Percentiles rank a stretch among this genome's conserved stretches.
These are phyloP conservation scores for Gastrodia elata DNA, from an alignment of 106 monocot species.

Conservation along the genomic window DNA sequence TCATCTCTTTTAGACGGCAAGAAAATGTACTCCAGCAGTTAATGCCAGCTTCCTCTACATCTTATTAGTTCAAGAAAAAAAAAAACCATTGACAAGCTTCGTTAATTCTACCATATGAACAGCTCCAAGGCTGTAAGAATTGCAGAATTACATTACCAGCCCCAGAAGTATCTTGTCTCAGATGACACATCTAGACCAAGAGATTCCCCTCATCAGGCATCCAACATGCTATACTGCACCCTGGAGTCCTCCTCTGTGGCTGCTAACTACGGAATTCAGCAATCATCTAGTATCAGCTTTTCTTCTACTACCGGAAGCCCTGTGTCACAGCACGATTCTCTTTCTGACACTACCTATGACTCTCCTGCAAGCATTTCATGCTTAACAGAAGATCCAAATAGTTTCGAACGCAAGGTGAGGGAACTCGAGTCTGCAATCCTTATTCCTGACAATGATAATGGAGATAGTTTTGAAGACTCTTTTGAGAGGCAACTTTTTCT, in stretches of 20 bases:
- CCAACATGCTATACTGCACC: slow-evolving; percentile 34
- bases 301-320: slow-evolving; percentile 46
- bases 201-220: slow-evolving; percentile 9
- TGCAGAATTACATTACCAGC: slow-evolving; percentile 14
- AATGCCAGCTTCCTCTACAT: background rate
- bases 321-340: slow-evolving; percentile 45
- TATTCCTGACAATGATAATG: slow-evolving; percentile 29
- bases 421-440: slow-evolving; percentile 59
- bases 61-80: slow-evolving; percentile 1
- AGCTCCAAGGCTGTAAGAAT: slow-evolving; percentile 25
- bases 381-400: slow-evolving; percentile 52
- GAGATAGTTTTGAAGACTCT: slow-evolving; percentile 20
- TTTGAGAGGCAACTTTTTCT: slow-evolving; percentile 16
- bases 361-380: slow-evolving; percentile 42
- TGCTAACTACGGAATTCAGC: slow-evolving; percentile 14
- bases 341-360: slow-evolving; percentile 12
- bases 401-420: slow-evolving; percentile 46
- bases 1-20: background rate
- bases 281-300: slow-evolving; percentile 33
- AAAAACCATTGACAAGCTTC: background rate
- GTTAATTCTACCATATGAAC: slow-evolving; percentile 5
- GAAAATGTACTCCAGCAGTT: background rate
- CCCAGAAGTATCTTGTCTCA: slow-evolving; percentile 13
- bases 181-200: slow-evolving; percentile 11
- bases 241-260: slow-evolving; percentile 34